Conservation (phyloP, 202 grass and related monocot species). For the Panicum virgatum region DNA sequence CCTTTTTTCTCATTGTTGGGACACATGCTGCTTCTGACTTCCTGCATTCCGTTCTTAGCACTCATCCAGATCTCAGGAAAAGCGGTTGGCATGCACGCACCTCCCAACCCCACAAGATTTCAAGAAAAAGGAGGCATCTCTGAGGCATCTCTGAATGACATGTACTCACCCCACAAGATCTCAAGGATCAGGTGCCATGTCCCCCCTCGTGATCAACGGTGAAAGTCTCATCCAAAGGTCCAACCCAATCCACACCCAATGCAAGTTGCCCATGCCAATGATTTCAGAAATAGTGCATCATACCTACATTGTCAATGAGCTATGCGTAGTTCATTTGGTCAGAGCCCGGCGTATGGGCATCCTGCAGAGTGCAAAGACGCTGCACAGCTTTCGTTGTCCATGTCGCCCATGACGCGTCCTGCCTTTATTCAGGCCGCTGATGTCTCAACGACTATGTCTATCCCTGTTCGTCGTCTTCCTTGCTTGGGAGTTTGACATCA, state of each 20-base stretch:
- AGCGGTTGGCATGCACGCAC: background rate
- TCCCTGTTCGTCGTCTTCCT: background rate
- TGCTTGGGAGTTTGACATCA: background rate
- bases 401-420: background rate
- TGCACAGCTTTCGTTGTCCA: background rate
- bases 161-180: background rate
- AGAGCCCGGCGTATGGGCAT: background rate
- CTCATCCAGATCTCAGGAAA: background rate
- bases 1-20: background rate
- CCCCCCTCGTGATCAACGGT: background rate
- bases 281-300: background rate
- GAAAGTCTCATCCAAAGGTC: background rate
- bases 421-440: constrained; percentile 8
- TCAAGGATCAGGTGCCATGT: constrained; percentile 1
- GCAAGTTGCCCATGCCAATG: constrained; percentile 23
- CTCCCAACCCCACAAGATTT: background rate
- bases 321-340: background rate
- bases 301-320: background rate
- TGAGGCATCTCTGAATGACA: background rate
- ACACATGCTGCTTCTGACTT: background rate
- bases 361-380: background rate
- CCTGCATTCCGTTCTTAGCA: background rate
- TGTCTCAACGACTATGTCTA: background rate
- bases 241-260: background rate
- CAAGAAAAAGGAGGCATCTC: background rate